These are phyloP conservation scores for Solanum appendiculatum DNA, from an alignment of 257 asterid species.

Conservation along the genomic window DNA sequence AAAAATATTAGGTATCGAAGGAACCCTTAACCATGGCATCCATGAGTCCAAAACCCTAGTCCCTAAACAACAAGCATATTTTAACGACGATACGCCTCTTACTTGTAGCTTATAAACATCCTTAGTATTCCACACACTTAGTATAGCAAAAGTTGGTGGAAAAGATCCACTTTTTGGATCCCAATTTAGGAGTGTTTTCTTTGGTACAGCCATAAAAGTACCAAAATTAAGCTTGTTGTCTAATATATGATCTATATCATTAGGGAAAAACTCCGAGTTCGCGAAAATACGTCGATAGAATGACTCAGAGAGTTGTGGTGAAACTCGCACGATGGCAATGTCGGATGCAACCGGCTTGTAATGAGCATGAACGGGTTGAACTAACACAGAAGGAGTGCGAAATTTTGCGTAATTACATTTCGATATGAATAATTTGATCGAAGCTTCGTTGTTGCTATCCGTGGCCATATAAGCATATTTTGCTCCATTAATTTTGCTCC, in stretches of 20 bases:
- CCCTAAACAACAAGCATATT: constrained; percentile 42
- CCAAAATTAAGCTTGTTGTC: constrained; percentile 56
- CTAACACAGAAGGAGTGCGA: constrained; percentile 58
- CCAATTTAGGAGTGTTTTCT: constrained; percentile 24
- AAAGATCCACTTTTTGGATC: constrained; percentile 26
- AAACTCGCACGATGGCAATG: constrained; percentile 20
- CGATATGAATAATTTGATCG: constrained; percentile 48
- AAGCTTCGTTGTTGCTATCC: constrained; percentile 51
- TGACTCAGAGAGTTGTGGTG: constrained; percentile 25
- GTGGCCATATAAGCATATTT: constrained; percentile 84
- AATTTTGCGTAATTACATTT: constrained; percentile 55
- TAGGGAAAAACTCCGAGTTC: constrained; percentile 52
- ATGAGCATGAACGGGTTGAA: constrained; percentile 77
- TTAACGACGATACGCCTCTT: constrained; percentile 54
- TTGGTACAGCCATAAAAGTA: constrained; percentile 66
- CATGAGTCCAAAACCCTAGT: constrained; percentile 51
- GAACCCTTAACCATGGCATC: constrained; percentile 63
- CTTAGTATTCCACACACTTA: constrained; percentile 68
- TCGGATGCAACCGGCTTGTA: constrained; percentile 33
- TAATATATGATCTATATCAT: constrained; percentile 40
- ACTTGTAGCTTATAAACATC: constrained; percentile 55
- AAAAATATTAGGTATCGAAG: constrained; percentile 60
- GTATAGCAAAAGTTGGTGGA: constrained; percentile 47
- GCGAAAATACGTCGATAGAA: constrained; percentile 39
- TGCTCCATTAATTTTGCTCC: constrained; percentile 53